Evolutionary conservation across 805 yeast genomes (phyloP).

Genomic region (Zygoascus tannicola): DNA sequence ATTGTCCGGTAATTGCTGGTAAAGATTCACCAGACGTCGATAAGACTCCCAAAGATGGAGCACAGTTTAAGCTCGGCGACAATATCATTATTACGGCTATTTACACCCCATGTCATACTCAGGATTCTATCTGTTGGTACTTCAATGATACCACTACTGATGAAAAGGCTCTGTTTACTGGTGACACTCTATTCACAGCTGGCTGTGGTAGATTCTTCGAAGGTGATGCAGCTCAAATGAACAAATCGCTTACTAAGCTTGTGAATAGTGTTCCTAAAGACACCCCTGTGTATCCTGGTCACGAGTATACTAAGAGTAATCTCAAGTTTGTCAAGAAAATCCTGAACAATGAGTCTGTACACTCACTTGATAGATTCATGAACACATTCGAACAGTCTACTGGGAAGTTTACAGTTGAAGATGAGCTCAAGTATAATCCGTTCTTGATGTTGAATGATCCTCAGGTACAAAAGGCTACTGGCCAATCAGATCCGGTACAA

Average conservation of each 20-base stretch:
- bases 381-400: constrained; percentile 61
- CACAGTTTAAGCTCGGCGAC: constrained; percentile 53
- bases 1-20: constrained; percentile 72
- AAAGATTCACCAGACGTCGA: constrained; percentile 67
- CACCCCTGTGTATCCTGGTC: constrained; percentile 84
- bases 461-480: constrained; percentile 49
- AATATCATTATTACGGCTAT: constrained; percentile 62
- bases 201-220: constrained; percentile 98
- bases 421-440: constrained; percentile 78
- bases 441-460: constrained; percentile 74
- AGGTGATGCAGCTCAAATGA: constrained; percentile 79
- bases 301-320: constrained; percentile 84
- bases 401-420: constrained; percentile 74
- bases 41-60: constrained; percentile 58
- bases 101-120: constrained; percentile 97
- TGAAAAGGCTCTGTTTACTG: constrained; percentile 78
- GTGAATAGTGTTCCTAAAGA: constrained; percentile 48
- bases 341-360: constrained; percentile 44
- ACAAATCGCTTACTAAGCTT: constrained; percentile 48
- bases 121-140: constrained; percentile 86
- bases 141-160: constrained; percentile 54
- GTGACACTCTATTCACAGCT: constrained; percentile 87
- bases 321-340: constrained; percentile 66
- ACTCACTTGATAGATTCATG: constrained; percentile 43
- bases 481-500: constrained; percentile 38